Percentiles rank a stretch among this genome's conserved stretches.
Evolutionary conservation across 116 monocot genomes (phyloP).

Genomic region (Zostera marina): DNA sequence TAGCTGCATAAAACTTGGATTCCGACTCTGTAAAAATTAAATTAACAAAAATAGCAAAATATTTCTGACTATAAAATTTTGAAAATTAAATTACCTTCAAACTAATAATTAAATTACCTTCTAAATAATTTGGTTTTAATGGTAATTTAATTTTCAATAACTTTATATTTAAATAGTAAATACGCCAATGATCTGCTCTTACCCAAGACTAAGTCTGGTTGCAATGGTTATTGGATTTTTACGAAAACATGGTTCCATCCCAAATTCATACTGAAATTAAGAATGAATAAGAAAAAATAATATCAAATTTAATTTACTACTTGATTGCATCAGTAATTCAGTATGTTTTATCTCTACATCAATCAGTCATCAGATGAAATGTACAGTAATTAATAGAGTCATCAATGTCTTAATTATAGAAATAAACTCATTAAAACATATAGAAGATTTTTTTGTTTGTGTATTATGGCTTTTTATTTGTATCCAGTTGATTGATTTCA

Average conservation of each 20-base stretch:
- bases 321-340: too few relatives aligned
- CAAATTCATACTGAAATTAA: constrained; percentile 64
- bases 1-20: constrained; percentile 78
- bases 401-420: too few relatives aligned
- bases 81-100: too few relatives aligned
- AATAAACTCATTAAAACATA: too few relatives aligned
- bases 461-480: too few relatives aligned
- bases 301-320: neutral
- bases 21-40: constrained; percentile 30
- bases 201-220: constrained; percentile 49
- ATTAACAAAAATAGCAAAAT: neutral
- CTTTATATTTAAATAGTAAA: neutral
- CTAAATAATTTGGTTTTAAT: neutral
- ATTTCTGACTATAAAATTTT: neutral
- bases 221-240: constrained; percentile 25
- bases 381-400: too few relatives aligned
- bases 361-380: too few relatives aligned
- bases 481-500: too few relatives aligned
- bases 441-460: too few relatives aligned
- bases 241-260: constrained; percentile 61
- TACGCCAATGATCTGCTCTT: constrained; percentile 8
- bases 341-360: too few relatives aligned
- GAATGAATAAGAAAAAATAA: neutral
- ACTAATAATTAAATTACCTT: too few relatives aligned
- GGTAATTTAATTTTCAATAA: neutral